A percentile compares a stretch with the other conserved stretches of the same genome.
phyloP scores from a whole-genome alignment of 768 basidiomycete genomes.

The Boletus coccyginus region DNA sequence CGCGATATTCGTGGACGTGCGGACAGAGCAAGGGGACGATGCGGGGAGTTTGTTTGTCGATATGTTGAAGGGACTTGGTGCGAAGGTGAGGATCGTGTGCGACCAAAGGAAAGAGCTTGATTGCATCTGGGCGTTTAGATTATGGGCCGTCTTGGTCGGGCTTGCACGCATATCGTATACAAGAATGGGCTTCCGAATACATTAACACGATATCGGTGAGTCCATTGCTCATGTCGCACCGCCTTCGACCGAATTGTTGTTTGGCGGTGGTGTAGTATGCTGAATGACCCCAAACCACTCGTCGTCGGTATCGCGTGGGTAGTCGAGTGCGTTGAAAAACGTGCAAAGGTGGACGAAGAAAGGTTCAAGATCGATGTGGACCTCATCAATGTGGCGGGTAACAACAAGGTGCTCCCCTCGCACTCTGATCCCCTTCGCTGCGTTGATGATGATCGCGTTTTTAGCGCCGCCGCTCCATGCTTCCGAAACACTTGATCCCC shows the following conservation, averaged over 20 bases:
- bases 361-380: slow-evolving; percentile 66
- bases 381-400: slow-evolving; percentile 52
- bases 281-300: slow-evolving; percentile 65
- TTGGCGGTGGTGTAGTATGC: slow-evolving; percentile 37
- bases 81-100: slow-evolving; percentile 52
- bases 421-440: background rate
- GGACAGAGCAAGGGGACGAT: slow-evolving; percentile 71
- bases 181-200: slow-evolving; percentile 82
- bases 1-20: slow-evolving; percentile 81
- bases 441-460: background rate
- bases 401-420: slow-evolving; percentile 53
- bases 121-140: slow-evolving; percentile 40
- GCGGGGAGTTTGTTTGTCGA: slow-evolving; percentile 79
- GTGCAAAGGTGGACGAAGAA: slow-evolving; percentile 58
- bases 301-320: slow-evolving; percentile 90
- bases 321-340: slow-evolving; percentile 77
- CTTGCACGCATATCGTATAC: slow-evolving; percentile 81
- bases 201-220: slow-evolving; percentile 65
- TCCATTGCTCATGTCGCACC: background rate
- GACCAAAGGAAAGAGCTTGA: background rate
- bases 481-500: slow-evolving; percentile 57
- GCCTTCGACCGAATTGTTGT: background rate
- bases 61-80: slow-evolving; percentile 77
- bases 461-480: slow-evolving; percentile 72
- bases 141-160: slow-evolving; percentile 61